Base-by-base conservation (phyloP, 441 rosid species). In the Croton setiger region DNA sequence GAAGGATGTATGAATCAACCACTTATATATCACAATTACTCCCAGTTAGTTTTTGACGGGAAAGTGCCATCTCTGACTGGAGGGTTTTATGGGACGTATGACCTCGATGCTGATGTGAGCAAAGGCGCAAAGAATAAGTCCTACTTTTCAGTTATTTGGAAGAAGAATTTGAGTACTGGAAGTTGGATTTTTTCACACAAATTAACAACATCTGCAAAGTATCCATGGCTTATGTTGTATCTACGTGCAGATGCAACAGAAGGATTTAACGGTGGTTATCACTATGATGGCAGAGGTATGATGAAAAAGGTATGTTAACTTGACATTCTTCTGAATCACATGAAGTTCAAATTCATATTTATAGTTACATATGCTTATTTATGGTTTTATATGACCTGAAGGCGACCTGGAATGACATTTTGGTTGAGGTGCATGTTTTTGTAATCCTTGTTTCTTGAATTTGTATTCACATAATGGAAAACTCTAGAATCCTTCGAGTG, bases 1-100 rank as follows among this genome's bases (percentile, higher is more conserved):
- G 43, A 78, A 53, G 93, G 90, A 33, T 90, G 96, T 69, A 90
- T 87, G 93, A 87, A 90, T 71, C 93, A 85, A 67, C 93, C 90
- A 2, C 74, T 79, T 61, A 60, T 90, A 12, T 83, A 82, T 68
- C 91, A 90, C 60, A 83, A 85, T 18, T 71, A 67, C 56, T 81
- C 93, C 0, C 72, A 35, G 6, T 18, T 83, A 70, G 63, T 75
- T 53, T 51, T 55, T 73, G 47, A 68, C 57, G 81, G 79, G 49
- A 52, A 74, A 58, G 53, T 10, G 27, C 58, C 64, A 14, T 79
- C 78, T 57, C 75, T 90, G 73, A 75, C 67, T n/a, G 93, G 92
- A 49, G 82, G 86, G n/a, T 86, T 85, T 54, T 72, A 78, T 48
- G 93, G 96, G 65, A 86, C 88, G 4, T 88, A 86, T 77, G 90